Evolutionary conservation across 2,329 filamentous ascomycete genomes (phyloP).

Genomic region (Harringtonia lauricola): DNA sequence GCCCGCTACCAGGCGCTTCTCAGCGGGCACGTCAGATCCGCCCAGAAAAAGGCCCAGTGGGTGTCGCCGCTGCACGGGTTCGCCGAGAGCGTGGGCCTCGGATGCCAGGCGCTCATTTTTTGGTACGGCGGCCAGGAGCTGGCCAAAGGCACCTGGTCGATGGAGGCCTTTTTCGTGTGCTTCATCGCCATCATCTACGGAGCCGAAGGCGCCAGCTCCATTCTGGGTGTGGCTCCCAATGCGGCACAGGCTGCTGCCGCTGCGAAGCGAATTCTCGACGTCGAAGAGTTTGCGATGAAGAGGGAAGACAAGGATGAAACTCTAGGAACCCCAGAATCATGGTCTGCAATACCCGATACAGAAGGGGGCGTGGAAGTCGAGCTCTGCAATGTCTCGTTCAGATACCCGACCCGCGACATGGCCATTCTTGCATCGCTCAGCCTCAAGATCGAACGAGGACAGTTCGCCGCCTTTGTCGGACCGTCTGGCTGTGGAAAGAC

Average conservation of each 20-base stretch:
- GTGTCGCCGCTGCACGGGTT: no score
- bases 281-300: slow-evolving; percentile 27
- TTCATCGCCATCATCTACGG: slow-evolving; percentile 59
- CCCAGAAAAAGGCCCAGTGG: slow-evolving; percentile 48
- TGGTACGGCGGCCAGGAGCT: slow-evolving; percentile 56
- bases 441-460: slow-evolving; percentile 54
- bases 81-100: slow-evolving; percentile 36
- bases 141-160: slow-evolving; percentile 32
- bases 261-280: slow-evolving; percentile 48
- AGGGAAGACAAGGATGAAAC: no score
- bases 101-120: slow-evolving; percentile 52
- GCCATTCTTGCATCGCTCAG: slow-evolving; percentile 50
- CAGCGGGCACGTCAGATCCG: slow-evolving; percentile 42
- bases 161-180: slow-evolving; percentile 39
- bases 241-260: slow-evolving; percentile 47
- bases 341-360: slow-evolving; percentile 34
- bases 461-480: slow-evolving; percentile 61
- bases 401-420: slow-evolving; percentile 45
- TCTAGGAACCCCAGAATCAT: no score
- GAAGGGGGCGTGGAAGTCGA: slow-evolving; percentile 42
- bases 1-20: slow-evolving; percentile 50
- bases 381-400: slow-evolving; percentile 45
- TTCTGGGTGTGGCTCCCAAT: slow-evolving; percentile 57
- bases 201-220: slow-evolving; percentile 54
- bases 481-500: slow-evolving; percentile 60